A percentile compares a stretch with the other conserved stretches of the same genome.
phyloP scores from a whole-genome alignment of 208 protist genomes.

The Naegleria lovaniensis region DNA sequence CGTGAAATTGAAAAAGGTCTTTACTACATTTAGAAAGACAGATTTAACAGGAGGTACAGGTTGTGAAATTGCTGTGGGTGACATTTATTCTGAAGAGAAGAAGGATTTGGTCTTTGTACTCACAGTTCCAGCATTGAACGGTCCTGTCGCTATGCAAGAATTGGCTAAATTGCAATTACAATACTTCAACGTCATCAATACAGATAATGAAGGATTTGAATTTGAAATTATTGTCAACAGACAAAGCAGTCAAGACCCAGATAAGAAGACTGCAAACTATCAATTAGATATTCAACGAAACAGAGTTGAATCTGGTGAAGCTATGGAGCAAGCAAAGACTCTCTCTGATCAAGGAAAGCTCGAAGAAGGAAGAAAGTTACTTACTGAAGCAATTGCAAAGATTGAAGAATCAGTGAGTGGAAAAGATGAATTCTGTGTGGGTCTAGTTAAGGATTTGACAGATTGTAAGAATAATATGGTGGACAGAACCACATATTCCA shows the following conservation, averaged over 20 bases:
- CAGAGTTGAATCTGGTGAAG: neutral
- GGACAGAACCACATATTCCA: neutral
- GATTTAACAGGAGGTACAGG: neutral
- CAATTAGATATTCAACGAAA: conserved; percentile 30
- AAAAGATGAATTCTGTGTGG: neutral
- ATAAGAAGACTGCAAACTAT: neutral
- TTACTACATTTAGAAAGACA: neutral
- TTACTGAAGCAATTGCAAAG: neutral
- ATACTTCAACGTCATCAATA: conserved; percentile 26
- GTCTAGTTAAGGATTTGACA: conserved; percentile 18
- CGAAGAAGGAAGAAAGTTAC: neutral
- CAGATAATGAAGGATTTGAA: neutral
- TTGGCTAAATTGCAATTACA: neutral
- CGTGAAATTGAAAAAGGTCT: conserved; percentile 17
- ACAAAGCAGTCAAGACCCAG: neutral
- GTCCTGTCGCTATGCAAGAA: neutral
- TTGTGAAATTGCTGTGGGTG: conserved; percentile 16
- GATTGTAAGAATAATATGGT: neutral
- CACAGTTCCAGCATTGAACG: neutral
- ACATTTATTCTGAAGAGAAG: conserved; percentile 34
- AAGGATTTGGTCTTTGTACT: conserved; percentile 32
- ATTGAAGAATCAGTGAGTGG: neutral
- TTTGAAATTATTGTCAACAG: neutral
- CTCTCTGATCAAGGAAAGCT: conserved; percentile 14
- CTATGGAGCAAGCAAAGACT: neutral